Percentiles rank a stretch among this genome's conserved stretches.
Evolutionary conservation across 768 basidiomycete genomes (phyloP).

Genomic region (Peribolospora baueri): DNA sequence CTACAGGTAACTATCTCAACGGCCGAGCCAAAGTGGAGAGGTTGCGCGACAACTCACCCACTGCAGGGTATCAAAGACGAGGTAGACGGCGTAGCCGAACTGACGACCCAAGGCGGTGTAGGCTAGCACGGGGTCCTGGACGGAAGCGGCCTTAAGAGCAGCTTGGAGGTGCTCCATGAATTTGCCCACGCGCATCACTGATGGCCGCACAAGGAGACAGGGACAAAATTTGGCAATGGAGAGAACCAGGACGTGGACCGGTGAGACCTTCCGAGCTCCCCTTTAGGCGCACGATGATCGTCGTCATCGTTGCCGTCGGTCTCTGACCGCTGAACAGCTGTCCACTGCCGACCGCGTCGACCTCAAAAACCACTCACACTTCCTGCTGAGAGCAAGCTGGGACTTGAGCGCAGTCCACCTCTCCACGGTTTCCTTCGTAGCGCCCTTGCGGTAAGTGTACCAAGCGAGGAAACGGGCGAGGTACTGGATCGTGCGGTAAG

Average conservation of each 20-base stretch:
- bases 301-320: not conserved
- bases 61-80: slow-evolving; percentile 52
- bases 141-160: slow-evolving; percentile 36
- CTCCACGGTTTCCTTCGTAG: slow-evolving; percentile 37
- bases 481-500: slow-evolving; percentile 77
- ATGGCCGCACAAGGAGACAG: too few relatives aligned
- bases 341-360: not conserved
- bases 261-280: not conserved
- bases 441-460: slow-evolving; percentile 40
- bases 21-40: not conserved
- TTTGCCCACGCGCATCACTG: slow-evolving; percentile 82
- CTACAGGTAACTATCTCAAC: not conserved
- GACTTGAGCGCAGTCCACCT: slow-evolving; percentile 65
- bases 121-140: slow-evolving; percentile 35
- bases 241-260: not conserved
- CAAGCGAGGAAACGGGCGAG: slow-evolving; percentile 70
- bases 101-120: slow-evolving; percentile 59
- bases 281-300: slow-evolving; percentile 3
- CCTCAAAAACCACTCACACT: slow-evolving; percentile 31
- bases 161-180: slow-evolving; percentile 82
- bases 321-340: not conserved
- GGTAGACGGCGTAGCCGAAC: slow-evolving; percentile 66
- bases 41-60: slow-evolving; percentile 37
- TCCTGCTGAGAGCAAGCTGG: slow-evolving; percentile 61
- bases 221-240: too few relatives aligned